Evolutionary conservation across 176 grass and related monocot species (phyloP).

Genomic region (Zizania latifolia): DNA sequence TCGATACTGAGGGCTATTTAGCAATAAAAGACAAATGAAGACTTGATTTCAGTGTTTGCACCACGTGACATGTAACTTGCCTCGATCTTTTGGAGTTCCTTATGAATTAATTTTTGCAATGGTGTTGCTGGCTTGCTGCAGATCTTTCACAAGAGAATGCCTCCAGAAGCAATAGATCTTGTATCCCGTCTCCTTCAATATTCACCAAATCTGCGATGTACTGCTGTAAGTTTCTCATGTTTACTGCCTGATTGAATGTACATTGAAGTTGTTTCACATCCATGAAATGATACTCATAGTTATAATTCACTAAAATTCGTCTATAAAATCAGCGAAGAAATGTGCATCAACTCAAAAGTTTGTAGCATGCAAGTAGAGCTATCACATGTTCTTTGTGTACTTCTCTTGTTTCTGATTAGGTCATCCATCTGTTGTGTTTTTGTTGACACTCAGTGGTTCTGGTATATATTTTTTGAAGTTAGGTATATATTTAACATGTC

Average conservation of each 20-base stretch:
- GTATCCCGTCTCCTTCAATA: slow-evolving; percentile 54
- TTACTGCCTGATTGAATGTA: background rate
- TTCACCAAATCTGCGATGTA: slow-evolving; percentile 53
- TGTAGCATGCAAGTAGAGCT: too few relatives aligned
- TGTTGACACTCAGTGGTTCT: background rate
- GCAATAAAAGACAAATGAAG: background rate
- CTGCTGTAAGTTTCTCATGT: slow-evolving; percentile 36
- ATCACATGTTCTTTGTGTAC: background rate
- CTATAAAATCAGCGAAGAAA: too few relatives aligned
- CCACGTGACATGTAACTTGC: background rate
- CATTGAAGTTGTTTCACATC: background rate
- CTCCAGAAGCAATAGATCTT: slow-evolving; percentile 64
- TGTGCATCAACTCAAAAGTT: too few relatives aligned
- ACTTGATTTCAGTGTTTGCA: background rate
- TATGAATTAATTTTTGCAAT: background rate
- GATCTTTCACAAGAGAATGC: slow-evolving; percentile 58
- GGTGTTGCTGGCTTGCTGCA: slow-evolving; percentile 26
- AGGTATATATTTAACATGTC: background rate
- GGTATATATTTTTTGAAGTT: too few relatives aligned
- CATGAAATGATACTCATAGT: background rate
- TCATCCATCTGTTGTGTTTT: background rate
- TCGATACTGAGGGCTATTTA: background rate
- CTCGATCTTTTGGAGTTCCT: background rate
- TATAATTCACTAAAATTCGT: background rate
- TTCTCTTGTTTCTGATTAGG: background rate